Percentiles rank a stretch among this genome's conserved stretches.
These are phyloP conservation scores for Amylostereum areolatum DNA, from an alignment of 1,284 basidiomycete genomes.

Conservation along the genomic window DNA sequence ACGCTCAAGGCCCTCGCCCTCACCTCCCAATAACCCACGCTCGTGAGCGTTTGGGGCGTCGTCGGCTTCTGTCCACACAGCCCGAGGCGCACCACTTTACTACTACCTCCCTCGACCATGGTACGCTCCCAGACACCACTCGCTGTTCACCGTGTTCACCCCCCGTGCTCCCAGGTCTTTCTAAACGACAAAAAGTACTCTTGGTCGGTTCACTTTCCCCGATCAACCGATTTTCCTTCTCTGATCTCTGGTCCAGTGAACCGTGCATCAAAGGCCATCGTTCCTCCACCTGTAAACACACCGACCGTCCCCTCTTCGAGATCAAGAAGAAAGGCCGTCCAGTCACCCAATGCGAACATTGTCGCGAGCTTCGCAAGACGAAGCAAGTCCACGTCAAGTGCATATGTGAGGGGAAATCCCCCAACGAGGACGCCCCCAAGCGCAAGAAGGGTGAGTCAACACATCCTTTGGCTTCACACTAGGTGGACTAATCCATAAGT, in stretches of 20 bases:
- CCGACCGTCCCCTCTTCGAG: constrained; percentile 71
- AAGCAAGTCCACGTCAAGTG: constrained; percentile 71
- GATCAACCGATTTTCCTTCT: not conserved
- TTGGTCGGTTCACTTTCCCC: constrained; percentile 43
- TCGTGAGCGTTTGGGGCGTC: not conserved
- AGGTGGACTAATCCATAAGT: constrained; percentile 40
- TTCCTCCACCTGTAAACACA: constrained; percentile 71
- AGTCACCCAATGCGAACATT: constrained; percentile 75
- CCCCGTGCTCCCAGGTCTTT: constrained; percentile 50
- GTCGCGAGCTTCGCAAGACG: constrained; percentile 70
- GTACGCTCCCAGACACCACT: constrained; percentile 4
- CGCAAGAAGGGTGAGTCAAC: constrained; percentile 52
- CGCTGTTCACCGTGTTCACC: constrained; percentile 10
- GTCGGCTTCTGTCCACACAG: constrained; percentile 18
- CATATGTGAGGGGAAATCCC: constrained; percentile 34
- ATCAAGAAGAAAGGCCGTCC: constrained; percentile 80
- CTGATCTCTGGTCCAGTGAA: constrained; percentile 39
- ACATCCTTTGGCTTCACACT: constrained; percentile 5
- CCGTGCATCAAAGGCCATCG: constrained; percentile 83
- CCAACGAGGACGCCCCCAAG: constrained; percentile 21
- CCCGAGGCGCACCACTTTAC: constrained; percentile 20
- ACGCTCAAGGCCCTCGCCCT: not conserved
- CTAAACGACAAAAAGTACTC: constrained; percentile 79
- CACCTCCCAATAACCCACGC: not conserved
- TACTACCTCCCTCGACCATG: too few species aligned